Percentiles rank a stretch among this genome's conserved stretches.
These are phyloP conservation scores for Solanum chaucha DNA, from an alignment of 257 asterid species.

Conservation along the genomic window DNA sequence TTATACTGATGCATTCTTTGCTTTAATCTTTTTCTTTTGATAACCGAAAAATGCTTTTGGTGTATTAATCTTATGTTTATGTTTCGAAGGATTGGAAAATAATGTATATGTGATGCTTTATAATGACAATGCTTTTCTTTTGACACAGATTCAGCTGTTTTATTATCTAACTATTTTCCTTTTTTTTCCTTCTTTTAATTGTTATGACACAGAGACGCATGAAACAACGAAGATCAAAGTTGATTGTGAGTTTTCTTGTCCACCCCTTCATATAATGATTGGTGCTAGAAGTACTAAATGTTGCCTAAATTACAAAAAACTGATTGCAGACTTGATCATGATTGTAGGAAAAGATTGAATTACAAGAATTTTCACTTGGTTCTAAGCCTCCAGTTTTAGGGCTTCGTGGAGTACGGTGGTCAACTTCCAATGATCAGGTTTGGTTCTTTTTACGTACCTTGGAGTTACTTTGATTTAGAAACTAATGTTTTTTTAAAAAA, in stretches of 20 bases:
- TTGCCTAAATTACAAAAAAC: neutral
- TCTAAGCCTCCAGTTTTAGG: conserved; percentile 82
- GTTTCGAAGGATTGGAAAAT: neutral
- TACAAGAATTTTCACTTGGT: conserved; percentile 85
- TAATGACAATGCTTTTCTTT: neutral
- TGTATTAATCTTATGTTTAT: neutral
- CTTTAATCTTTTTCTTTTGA: neutral
- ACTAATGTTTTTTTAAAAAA: neutral
- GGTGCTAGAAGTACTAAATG: conserved; percentile 1
- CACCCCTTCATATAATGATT: conserved; percentile 3
- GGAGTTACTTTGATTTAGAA: neutral
- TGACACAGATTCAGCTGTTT: neutral
- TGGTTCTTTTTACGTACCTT: conserved; percentile 18
- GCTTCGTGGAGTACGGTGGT: conserved; percentile 80
- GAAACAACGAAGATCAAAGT: conserved; percentile 71
- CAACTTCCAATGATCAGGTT: conserved; percentile 85
- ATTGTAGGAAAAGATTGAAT: conserved; percentile 76
- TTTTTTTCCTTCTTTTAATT: neutral
- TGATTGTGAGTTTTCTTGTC: conserved; percentile 57
- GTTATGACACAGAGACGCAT: conserved; percentile 64
- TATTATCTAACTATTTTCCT: neutral
- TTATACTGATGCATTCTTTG: neutral
- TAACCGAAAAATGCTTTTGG: neutral
- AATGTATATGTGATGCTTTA: neutral
- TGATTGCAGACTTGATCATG: neutral